Evolutionary conservation across 2,329 filamentous ascomycete genomes (phyloP), one percentile per base, ranked within the genome.

Genomic region (Colletotrichum costaricense): DNA sequence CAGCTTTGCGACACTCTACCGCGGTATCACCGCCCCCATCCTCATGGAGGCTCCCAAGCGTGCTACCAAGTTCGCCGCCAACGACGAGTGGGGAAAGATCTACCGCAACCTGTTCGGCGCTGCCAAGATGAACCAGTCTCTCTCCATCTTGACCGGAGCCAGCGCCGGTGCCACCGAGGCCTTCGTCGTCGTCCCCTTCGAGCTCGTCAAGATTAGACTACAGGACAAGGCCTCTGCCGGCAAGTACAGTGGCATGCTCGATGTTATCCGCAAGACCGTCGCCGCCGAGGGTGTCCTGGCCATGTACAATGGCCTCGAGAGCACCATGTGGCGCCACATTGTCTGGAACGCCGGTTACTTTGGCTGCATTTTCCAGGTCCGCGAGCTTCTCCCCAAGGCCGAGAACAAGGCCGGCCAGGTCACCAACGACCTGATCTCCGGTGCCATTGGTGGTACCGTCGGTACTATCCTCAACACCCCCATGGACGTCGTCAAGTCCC

Each of bases 61-160:
- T 86, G 96, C 96, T 56, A 98, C 95, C 87, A 99, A 99, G 85
- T 99, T 99, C 85, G 96, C 97, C 59, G 97, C 97, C 85, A 99
- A 99, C 86, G 97, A 99, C 83, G 94, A 96, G 83, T 99, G 97
- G 97, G 97, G 97, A 79, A 92, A 95, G 85, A 90, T 98, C 85
- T 99, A 97, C 88, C 94, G 95, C 81, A 93, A 93, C 78, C 82
- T 93, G 63, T 98, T 99, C 82, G 95, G 94, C 77, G 88, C 93
- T 69, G 84, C 91, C 69, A 94, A 98, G 87, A 97, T 97, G 92
- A 98, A 90, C 81, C 97, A 99, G 86, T 90, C 91, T 2, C 91
- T 99, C 72, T 97, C 97, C 28, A 91, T 98, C 76, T 90, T 99
- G 64, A 99, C 97, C 4, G 97, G 97, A 78, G 97, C 97, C 42